phyloP scores from a whole-genome alignment of 2,329 filamentous ascomycete species.

The Diplodia intermedia region DNA sequence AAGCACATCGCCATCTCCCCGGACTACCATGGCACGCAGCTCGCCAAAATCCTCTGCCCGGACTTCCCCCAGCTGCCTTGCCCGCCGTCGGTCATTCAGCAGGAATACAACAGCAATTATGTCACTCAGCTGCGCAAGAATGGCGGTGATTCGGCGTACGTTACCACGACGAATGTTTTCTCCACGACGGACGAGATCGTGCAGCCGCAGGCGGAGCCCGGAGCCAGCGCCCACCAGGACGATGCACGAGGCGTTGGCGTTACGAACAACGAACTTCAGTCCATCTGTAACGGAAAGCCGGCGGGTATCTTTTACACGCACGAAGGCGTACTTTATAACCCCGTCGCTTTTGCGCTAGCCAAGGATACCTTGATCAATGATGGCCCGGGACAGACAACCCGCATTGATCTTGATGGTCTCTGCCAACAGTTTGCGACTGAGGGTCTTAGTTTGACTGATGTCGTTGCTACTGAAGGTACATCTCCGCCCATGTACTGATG shows the following conservation, averaged over 20 bases:
- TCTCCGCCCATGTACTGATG: not conserved
- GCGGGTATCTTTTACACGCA: too few relatives aligned
- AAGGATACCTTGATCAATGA: slow-evolving; percentile 48
- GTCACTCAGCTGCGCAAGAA: slow-evolving; percentile 52
- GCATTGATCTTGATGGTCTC: slow-evolving; percentile 50
- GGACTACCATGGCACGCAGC: too few relatives aligned
- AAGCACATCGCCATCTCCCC: slow-evolving; percentile 53
- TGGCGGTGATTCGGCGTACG: slow-evolving; percentile 59
- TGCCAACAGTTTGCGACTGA: slow-evolving; percentile 50
- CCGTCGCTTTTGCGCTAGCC: too few relatives aligned
- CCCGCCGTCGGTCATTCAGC: slow-evolving; percentile 56
- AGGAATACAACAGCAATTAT: slow-evolving; percentile 55
- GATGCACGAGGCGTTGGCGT: too few relatives aligned
- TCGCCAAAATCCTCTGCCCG: too few relatives aligned
- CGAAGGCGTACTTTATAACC: too few relatives aligned
- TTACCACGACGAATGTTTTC: too few relatives aligned
- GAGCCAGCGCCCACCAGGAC: too few relatives aligned
- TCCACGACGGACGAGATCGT: too few relatives aligned
- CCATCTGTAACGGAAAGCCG: too few relatives aligned
- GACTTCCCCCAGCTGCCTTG: slow-evolving; percentile 35
- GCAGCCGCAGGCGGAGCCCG: too few relatives aligned
- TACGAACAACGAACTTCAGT: too few relatives aligned
- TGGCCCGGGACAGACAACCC: slow-evolving; percentile 52
- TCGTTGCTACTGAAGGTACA: slow-evolving; percentile 41
- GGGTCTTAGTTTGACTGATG: slow-evolving; percentile 53